These are phyloP conservation scores for Fraxinus platypoda DNA, from an alignment of 305 asterid genomes.

Conservation along the genomic window DNA sequence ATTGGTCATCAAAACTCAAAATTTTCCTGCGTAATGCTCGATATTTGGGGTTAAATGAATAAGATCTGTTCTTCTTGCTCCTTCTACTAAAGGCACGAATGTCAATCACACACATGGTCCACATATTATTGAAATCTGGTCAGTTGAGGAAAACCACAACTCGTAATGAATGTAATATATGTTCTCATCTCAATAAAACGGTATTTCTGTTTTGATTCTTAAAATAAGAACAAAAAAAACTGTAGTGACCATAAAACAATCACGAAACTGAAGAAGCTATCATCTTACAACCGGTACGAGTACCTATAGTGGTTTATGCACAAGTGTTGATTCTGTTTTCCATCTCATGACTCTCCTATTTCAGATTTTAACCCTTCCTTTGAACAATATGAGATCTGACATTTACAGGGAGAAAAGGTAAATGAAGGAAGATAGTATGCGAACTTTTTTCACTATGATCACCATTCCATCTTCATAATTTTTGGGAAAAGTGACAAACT, in stretches of 20 bases:
- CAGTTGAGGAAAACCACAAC: conserved; percentile 1
- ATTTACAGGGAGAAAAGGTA: background rate
- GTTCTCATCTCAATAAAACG: background rate
- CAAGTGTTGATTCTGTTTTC: background rate
- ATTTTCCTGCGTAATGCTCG: background rate
- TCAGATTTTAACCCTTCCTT: background rate
- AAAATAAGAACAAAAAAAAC: background rate
- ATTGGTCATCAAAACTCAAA: background rate
- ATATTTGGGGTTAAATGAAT: background rate
- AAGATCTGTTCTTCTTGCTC: background rate
- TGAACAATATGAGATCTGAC: background rate
- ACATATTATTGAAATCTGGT: conserved; percentile 10
- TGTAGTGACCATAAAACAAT: background rate
- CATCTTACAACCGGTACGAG: background rate
- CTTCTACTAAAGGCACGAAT: background rate
- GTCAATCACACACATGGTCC: background rate
- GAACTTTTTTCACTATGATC: background rate
- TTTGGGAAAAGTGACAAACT: conserved; percentile 8
- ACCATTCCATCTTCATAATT: background rate
- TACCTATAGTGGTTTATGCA: background rate
- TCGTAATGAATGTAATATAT: background rate
- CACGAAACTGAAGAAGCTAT: background rate
- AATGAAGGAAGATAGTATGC: background rate
- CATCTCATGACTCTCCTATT: background rate
- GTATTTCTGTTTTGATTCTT: background rate